These are phyloP conservation scores for Sapria himalayana DNA, from an alignment of 345 rosid genomes.

Conservation along the genomic window DNA sequence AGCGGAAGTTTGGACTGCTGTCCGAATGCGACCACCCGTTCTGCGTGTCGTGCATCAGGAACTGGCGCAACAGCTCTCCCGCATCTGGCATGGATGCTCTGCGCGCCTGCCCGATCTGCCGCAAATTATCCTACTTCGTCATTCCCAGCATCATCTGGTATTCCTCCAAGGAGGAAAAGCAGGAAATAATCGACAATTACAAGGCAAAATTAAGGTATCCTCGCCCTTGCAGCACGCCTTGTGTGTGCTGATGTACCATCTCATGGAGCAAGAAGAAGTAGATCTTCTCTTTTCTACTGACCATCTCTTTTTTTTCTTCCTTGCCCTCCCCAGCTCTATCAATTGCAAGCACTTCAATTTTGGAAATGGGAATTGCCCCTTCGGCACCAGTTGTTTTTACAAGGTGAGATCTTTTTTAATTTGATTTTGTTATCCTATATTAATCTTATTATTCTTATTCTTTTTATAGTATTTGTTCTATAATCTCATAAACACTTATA, in stretches of 20 bases:
- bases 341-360: constrained; percentile 87
- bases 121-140: constrained; percentile 83
- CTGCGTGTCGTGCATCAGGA: constrained; percentile 72
- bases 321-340: constrained; percentile 31
- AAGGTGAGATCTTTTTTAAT: constrained; percentile 25
- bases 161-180: constrained; percentile 56
- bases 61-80: constrained; percentile 73
- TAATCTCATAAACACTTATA: too few relatives aligned
- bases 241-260: too few relatives aligned
- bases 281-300: background rate
- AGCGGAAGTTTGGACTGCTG: constrained; percentile 61
- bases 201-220: constrained; percentile 67
- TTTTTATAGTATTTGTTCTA: too few relatives aligned
- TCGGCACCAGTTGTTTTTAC: constrained; percentile 93
- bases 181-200: constrained; percentile 57
- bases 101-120: constrained; percentile 89
- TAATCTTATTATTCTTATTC: background rate
- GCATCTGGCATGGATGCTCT: constrained; percentile 75
- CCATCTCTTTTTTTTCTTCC: background rate
- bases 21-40: constrained; percentile 98
- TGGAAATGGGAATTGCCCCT: constrained; percentile 84
- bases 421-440: background rate
- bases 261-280: background rate
- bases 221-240: too few relatives aligned
- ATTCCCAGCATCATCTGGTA: constrained; percentile 93